These are phyloP conservation scores for Clavaria fumosa DNA, from an alignment of 768 basidiomycete species.

Conservation along the genomic window DNA sequence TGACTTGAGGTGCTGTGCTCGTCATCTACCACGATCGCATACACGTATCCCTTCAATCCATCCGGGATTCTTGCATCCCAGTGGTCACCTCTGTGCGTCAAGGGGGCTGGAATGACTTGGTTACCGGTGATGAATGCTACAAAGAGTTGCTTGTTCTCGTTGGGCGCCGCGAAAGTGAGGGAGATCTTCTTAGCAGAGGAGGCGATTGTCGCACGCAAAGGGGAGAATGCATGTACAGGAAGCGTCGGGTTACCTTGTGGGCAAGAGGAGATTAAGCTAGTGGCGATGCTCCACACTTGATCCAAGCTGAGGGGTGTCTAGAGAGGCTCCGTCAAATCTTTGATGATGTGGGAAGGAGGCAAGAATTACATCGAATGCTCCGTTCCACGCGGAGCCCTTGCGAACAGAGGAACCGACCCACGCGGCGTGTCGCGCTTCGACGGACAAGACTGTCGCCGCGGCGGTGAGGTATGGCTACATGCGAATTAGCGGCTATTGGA, in stretches of 20 bases:
- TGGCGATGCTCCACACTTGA: constrained; percentile 26
- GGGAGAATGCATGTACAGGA: constrained; percentile 27
- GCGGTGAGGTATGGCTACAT: constrained; percentile 29
- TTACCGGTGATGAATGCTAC: constrained; percentile 37
- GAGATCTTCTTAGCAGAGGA: constrained; percentile 16
- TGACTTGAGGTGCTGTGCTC: constrained; percentile 24
- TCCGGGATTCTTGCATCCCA: constrained; percentile 25
- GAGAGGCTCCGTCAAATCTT: constrained; percentile 1
- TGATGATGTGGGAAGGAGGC: background rate
- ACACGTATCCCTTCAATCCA: constrained; percentile 33
- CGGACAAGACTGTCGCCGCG: constrained; percentile 39
- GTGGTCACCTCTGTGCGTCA: constrained; percentile 15
- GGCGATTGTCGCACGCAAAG: constrained; percentile 15
- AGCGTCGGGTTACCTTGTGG: constrained; percentile 35
- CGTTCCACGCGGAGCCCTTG: constrained; percentile 37
- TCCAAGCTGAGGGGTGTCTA: constrained; percentile 27
- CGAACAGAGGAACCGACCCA: constrained; percentile 41
- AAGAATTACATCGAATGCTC: constrained; percentile 36
- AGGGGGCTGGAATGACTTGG: constrained; percentile 23
- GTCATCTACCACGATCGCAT: constrained; percentile 30
- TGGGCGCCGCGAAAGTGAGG: constrained; percentile 13
- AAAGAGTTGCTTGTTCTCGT: constrained; percentile 17
- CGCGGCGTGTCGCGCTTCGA: constrained; percentile 47
- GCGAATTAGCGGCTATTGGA: constrained; percentile 6
- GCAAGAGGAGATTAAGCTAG: constrained; percentile 35